A percentile compares a stretch with the other conserved stretches of the same genome.
phyloP scores from a whole-genome alignment of 2,329 filamentous ascomycete genomes.

The Pseudogymnoascus sp. region DNA sequence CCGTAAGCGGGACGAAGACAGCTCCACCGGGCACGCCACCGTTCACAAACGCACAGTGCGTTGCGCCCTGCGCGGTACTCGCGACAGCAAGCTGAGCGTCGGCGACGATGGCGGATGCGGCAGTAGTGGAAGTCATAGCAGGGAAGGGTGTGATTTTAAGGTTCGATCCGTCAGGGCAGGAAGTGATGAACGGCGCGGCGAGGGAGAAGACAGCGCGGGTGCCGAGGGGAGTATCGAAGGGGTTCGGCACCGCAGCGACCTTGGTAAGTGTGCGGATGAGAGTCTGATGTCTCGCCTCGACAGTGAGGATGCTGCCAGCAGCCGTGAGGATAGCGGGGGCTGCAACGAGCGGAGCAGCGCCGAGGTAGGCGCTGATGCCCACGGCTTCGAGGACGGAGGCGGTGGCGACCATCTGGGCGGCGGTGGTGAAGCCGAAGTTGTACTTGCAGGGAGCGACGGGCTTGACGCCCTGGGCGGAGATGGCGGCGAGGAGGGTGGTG shows the following conservation, averaged over 20 bases:
- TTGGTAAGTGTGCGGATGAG: constrained; percentile 57
- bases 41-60: constrained; percentile 60
- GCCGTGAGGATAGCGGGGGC: constrained; percentile 52
- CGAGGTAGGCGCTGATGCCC: constrained; percentile 64
- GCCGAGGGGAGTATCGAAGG: constrained; percentile 63
- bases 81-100: constrained; percentile 33
- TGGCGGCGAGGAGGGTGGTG: constrained; percentile 48
- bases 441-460: constrained; percentile 65
- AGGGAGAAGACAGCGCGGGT: constrained; percentile 65
- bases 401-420: constrained; percentile 58
- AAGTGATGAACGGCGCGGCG: constrained; percentile 62
- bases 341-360: constrained; percentile 58
- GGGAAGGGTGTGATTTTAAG: constrained; percentile 58
- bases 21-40: constrained; percentile 50
- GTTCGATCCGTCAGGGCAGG: constrained; percentile 59
- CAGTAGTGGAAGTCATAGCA: constrained; percentile 42
- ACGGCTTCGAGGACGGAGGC: constrained; percentile 65
- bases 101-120: constrained; percentile 24
- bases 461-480: constrained; percentile 53
- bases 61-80: constrained; percentile 44
- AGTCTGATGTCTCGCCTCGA: constrained; percentile 67
- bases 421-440: constrained; percentile 61
- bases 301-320: constrained; percentile 62
- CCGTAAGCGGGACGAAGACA: constrained; percentile 49
- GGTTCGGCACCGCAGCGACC: constrained; percentile 53